Evolutionary conservation across 1,284 basidiomycete species (phyloP).

Genomic region (Ustilago lituana): DNA sequence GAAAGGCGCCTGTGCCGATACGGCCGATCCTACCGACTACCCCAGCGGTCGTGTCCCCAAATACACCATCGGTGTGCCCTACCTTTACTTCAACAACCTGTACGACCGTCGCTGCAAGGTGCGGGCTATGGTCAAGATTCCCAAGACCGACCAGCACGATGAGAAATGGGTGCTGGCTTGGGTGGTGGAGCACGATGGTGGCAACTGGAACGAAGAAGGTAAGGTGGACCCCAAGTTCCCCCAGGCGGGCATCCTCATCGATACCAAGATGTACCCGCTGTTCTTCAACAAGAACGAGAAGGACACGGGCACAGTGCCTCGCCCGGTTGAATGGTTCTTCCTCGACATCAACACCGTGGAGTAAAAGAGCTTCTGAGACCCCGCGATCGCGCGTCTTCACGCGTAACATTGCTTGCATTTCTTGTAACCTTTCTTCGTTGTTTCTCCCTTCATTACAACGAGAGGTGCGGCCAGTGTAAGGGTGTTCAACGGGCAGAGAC

Average conservation of each 20-base stretch:
- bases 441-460: no score
- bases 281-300: slow-evolving; percentile 27
- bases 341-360: slow-evolving; percentile 40
- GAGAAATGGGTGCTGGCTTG: slow-evolving; percentile 34
- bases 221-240: background rate
- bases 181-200: slow-evolving; percentile 28
- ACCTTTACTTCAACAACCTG: slow-evolving; percentile 44
- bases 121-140: slow-evolving; percentile 41
- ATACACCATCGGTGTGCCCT: slow-evolving; percentile 25
- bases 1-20: slow-evolving; percentile 24
- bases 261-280: slow-evolving; percentile 25
- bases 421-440: no score
- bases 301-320: background rate
- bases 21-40: slow-evolving; percentile 10
- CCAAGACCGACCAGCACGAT: slow-evolving; percentile 27
- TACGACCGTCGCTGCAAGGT: slow-evolving; percentile 47
- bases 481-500: no score
- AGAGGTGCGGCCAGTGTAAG: no score
- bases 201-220: slow-evolving; percentile 15
- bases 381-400: background rate
- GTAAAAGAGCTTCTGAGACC: background rate
- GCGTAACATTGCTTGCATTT: slow-evolving; percentile 1
- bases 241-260: slow-evolving; percentile 26
- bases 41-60: slow-evolving; percentile 9
- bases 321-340: slow-evolving; percentile 43